Evolutionary conservation across 352 stramenopile genomes (phyloP).

Genomic region (Elongisporangium senticosum): DNA sequence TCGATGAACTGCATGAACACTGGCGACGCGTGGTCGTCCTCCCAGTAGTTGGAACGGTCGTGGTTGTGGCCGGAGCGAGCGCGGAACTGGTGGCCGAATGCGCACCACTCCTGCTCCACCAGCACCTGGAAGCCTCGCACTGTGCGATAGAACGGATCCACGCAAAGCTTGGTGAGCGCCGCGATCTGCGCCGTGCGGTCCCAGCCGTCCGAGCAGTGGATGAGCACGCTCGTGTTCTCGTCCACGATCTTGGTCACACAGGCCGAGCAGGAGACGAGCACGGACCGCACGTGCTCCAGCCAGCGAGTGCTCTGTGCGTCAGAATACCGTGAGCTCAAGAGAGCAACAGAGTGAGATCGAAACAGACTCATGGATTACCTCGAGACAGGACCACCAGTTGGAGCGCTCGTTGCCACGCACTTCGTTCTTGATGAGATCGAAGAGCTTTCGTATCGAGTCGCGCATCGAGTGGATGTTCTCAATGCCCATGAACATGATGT

Average conservation of each 20-base stretch:
- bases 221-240: constrained; percentile 90
- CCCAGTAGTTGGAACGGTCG: constrained; percentile 75
- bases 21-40: constrained; percentile 95
- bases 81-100: constrained; percentile 98
- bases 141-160: constrained; percentile 98
- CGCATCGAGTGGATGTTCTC: constrained; percentile 93
- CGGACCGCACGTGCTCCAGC: constrained; percentile 75
- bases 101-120: constrained; percentile 98
- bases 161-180: constrained; percentile 92
- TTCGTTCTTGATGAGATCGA: constrained; percentile 85
- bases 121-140: constrained; percentile 94
- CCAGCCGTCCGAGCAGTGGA: constrained; percentile 99
- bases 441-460: constrained; percentile 76
- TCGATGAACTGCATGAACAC: constrained; percentile 99
- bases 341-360: not conserved
- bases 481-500: constrained; percentile 85
- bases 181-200: constrained; percentile 97
- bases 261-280: constrained; percentile 86
- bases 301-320: constrained; percentile 53
- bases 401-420: constrained; percentile 66
- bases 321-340: not conserved
- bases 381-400: constrained; percentile 77
- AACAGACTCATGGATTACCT: constrained; percentile 33
- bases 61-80: constrained; percentile 70
- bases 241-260: constrained; percentile 86